Evolutionary conservation across 75 land plant genomes (phyloP).

Genomic region (Gnetum montanum): DNA sequence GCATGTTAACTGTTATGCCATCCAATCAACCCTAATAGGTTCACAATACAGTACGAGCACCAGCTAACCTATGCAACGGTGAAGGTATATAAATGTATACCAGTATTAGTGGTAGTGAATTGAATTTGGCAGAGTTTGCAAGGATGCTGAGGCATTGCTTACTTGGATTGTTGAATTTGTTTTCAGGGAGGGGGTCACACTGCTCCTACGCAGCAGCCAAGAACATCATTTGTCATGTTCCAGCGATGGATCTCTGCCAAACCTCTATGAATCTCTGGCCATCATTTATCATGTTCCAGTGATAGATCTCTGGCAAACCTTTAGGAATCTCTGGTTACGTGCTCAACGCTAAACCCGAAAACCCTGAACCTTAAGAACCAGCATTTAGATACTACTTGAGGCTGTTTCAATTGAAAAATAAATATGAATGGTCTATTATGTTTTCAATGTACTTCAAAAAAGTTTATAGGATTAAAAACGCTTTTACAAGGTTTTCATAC

Average conservation of each 20-base stretch:
- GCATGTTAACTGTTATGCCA: no score
- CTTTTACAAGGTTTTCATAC: no score
- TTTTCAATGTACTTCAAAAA: no score
- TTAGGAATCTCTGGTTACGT: slow-evolving; percentile 13
- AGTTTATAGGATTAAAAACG: no score
- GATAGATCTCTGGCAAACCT: slow-evolving; percentile 19
- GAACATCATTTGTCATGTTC: slow-evolving; percentile 28
- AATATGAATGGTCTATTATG: no score
- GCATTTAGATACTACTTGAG: no score
- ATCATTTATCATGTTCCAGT: slow-evolving; percentile 22
- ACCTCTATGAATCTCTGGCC: slow-evolving; percentile 14
- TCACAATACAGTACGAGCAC: slow-evolving; percentile 19
- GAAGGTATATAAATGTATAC: slow-evolving; percentile 26
- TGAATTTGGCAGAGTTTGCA: no score
- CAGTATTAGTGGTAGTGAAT: neutral
- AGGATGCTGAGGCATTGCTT: neutral
- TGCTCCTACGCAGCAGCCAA: slow-evolving; percentile 50
- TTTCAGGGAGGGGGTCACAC: slow-evolving; percentile 22
- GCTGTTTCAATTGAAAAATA: no score
- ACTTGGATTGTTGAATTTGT: neutral
- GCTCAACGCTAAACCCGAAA: no score
- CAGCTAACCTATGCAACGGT: slow-evolving; percentile 42
- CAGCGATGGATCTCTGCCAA: slow-evolving; percentile 15
- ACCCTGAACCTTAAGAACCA: no score
- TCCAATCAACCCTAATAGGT: no score